Percentiles rank a stretch among this genome's conserved stretches.
These are phyloP conservation scores for Tylopilus orsonianus DNA, from an alignment of 1,284 basidiomycete genomes.

Conservation along the genomic window DNA sequence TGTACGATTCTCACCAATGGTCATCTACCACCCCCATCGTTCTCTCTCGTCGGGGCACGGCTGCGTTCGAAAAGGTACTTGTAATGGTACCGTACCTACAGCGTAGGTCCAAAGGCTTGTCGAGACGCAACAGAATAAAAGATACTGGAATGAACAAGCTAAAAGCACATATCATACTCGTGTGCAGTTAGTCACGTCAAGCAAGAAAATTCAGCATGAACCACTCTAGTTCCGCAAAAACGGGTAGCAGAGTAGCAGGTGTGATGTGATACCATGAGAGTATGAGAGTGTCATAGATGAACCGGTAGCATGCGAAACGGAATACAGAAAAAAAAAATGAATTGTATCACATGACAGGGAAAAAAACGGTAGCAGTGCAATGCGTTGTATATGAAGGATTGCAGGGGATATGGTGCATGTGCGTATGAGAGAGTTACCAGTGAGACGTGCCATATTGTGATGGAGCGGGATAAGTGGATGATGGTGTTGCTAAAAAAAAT, in stretches of 20 bases:
- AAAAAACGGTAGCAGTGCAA: slow-evolving; percentile 19
- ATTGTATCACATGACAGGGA: slow-evolving; percentile 18
- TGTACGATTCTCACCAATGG: background rate
- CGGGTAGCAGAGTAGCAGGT: slow-evolving; percentile 8
- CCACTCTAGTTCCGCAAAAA: slow-evolving; percentile 14
- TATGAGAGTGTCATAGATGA: slow-evolving; percentile 18
- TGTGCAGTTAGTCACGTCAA: slow-evolving; percentile 14
- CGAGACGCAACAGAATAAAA: slow-evolving; percentile 1
- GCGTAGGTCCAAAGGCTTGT: slow-evolving; percentile 4
- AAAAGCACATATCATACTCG: slow-evolving; percentile 25
- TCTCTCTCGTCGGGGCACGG: background rate
- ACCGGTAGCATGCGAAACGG: slow-evolving; percentile 26
- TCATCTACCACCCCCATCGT: background rate
- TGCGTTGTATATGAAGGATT: slow-evolving; percentile 30
- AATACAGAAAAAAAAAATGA: slow-evolving; percentile 22
- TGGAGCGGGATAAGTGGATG: slow-evolving; percentile 10
- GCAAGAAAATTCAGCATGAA: slow-evolving; percentile 17
- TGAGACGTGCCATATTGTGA: slow-evolving; percentile 17
- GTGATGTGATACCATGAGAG: slow-evolving; percentile 20
- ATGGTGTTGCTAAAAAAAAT: slow-evolving; percentile 14
- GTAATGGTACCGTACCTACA: background rate
- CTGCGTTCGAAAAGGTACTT: background rate
- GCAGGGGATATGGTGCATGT: slow-evolving; percentile 27
- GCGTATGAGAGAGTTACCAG: slow-evolving; percentile 22
- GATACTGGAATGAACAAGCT: slow-evolving; percentile 1